phyloP scores from a whole-genome alignment of 1,284 basidiomycete genomes.

The Rhodotorula sp. region DNA sequence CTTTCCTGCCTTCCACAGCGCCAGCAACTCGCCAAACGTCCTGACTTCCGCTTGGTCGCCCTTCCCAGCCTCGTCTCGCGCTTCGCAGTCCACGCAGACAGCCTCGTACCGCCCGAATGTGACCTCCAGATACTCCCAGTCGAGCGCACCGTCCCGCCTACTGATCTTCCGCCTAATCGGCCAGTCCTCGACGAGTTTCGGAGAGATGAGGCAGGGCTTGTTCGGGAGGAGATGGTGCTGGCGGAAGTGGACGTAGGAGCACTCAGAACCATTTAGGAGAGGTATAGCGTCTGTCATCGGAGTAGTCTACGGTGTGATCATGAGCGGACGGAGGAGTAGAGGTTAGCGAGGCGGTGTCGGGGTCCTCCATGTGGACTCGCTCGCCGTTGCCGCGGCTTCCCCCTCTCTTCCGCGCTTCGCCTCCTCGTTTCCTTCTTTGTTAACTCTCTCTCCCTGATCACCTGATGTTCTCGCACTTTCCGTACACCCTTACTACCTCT shows the following conservation, averaged over 20 bases:
- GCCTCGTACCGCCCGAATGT: slow-evolving; percentile 20
- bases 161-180: not conserved
- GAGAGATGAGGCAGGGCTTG: slow-evolving; percentile 26
- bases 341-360: not conserved
- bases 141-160: not conserved
- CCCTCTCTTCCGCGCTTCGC: too few species aligned
- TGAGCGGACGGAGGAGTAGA: not conserved
- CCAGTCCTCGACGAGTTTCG: slow-evolving; percentile 1
- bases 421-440: too few species aligned
- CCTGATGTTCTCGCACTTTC: too few species aligned
- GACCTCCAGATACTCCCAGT: slow-evolving; percentile 3
- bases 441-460: too few species aligned
- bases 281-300: not conserved
- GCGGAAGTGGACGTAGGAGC: slow-evolving; percentile 23
- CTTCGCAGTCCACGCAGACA: slow-evolving; percentile 15
- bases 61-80: not conserved
- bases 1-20: slow-evolving; percentile 48
- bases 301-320: not conserved
- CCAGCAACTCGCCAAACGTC: slow-evolving; percentile 50
- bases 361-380: too few species aligned
- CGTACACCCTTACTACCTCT: too few species aligned
- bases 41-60: slow-evolving; percentile 9
- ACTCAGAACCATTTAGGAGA: not conserved
- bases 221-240: slow-evolving; percentile 15
- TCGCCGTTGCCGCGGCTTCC: too few species aligned